Conservation (phyloP, 768 basidiomycete species). For the Stropharia rugosoannulata region DNA sequence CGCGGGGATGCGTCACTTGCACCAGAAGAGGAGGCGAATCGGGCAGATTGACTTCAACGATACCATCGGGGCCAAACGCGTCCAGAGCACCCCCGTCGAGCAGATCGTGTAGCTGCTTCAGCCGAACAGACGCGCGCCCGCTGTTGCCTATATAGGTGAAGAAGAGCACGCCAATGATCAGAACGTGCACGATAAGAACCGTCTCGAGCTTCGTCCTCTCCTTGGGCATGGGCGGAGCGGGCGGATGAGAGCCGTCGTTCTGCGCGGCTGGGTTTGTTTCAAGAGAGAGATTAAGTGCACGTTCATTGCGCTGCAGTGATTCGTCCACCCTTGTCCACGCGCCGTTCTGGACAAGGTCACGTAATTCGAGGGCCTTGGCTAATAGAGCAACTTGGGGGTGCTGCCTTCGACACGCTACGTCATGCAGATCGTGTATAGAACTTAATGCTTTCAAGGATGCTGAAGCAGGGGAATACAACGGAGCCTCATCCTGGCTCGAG, state of each 20-base stretch:
- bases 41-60: slow-evolving; percentile 35
- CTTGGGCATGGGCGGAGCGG: neutral
- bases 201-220: slow-evolving; percentile 19
- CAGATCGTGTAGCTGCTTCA: slow-evolving; percentile 62
- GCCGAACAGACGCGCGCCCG: slow-evolving; percentile 43
- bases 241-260: neutral
- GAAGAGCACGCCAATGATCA: slow-evolving; percentile 61
- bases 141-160: slow-evolving; percentile 59
- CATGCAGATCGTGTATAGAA: slow-evolving; percentile 34
- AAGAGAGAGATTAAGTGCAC: slow-evolving; percentile 41
- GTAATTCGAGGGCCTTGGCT: slow-evolving; percentile 54
- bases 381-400: slow-evolving; percentile 50
- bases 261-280: neutral
- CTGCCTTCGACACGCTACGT: slow-evolving; percentile 20
- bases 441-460: slow-evolving; percentile 25
- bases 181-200: slow-evolving; percentile 49
- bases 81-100: slow-evolving; percentile 58
- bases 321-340: slow-evolving; percentile 52
- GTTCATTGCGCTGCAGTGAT: slow-evolving; percentile 50
- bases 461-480: slow-evolving; percentile 8
- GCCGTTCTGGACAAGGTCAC: slow-evolving; percentile 51
- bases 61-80: slow-evolving; percentile 31
- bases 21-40: slow-evolving; percentile 46
- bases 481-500: slow-evolving; percentile 8
- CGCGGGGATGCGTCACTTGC: slow-evolving; percentile 66